A percentile compares a stretch with the other conserved stretches of the same genome.
These are phyloP conservation scores for Cytospora paraplurivora DNA, from an alignment of 2,329 filamentous ascomycete species.

Conservation along the genomic window DNA sequence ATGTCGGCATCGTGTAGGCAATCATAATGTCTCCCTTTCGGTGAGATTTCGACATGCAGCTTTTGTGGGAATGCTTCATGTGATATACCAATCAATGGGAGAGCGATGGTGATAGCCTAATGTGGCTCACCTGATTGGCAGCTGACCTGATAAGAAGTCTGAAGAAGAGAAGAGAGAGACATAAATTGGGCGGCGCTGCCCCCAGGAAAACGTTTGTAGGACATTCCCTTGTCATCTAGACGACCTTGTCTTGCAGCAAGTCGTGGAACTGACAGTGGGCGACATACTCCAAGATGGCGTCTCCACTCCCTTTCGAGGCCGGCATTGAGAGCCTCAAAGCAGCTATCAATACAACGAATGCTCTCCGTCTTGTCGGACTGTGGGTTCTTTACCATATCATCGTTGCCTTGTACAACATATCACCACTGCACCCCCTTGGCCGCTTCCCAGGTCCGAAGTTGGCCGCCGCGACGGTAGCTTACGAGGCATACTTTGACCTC, in stretches of 20 bases:
- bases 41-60: neutral
- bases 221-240: neutral
- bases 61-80: neutral
- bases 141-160: neutral
- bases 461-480: constrained; percentile 9
- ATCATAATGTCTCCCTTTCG: neutral
- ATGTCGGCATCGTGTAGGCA: neutral
- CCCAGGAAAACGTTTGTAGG: neutral
- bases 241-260: neutral
- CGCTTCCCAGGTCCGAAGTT: constrained; percentile 10
- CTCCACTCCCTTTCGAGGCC: neutral
- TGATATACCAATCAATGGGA: neutral
- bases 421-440: constrained; percentile 9
- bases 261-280: too few species aligned
- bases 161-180: neutral
- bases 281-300: neutral
- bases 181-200: neutral
- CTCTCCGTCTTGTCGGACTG: neutral
- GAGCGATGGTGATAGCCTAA: neutral
- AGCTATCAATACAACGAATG: neutral
- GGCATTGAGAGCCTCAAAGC: neutral
- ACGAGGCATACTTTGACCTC: constrained; percentile 12
- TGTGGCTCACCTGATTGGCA: neutral
- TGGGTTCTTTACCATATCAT: neutral
- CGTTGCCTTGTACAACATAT: constrained; percentile 10